phyloP scores from a whole-genome alignment of 805 yeast genomes.

The Komagataella pseudopastoris region DNA sequence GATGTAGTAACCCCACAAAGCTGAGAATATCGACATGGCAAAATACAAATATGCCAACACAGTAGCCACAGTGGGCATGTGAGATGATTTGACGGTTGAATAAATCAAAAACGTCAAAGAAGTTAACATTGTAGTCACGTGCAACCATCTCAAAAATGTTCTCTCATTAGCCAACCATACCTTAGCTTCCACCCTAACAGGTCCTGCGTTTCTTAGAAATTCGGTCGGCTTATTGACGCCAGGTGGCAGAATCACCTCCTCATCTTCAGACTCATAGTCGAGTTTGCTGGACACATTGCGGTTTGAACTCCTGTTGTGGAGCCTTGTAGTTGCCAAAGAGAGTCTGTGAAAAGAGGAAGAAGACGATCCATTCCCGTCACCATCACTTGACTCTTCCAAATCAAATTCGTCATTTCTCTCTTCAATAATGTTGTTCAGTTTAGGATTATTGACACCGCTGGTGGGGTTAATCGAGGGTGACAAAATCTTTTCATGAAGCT shows the following conservation, averaged over 20 bases:
- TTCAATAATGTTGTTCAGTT: conserved; percentile 5
- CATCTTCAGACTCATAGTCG: conserved; percentile 65
- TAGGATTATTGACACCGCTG: background rate
- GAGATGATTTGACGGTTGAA: conserved; percentile 57
- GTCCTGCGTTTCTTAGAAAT: conserved; percentile 79
- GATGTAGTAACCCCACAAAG: conserved; percentile 79
- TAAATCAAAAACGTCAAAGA: conserved; percentile 77
- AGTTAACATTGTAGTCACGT: conserved; percentile 73
- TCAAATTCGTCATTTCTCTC: conserved; percentile 34
- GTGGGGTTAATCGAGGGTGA: background rate
- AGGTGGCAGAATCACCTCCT: conserved; percentile 73
- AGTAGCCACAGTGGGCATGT: conserved; percentile 50
- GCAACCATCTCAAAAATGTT: conserved; percentile 92
- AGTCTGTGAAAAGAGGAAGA: conserved; percentile 2
- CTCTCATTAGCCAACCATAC: conserved; percentile 98
- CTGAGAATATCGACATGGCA: conserved; percentile 67
- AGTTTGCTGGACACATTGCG: conserved; percentile 14
- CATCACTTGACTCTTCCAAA: conserved; percentile 42
- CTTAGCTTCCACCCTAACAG: conserved; percentile 89
- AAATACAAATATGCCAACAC: conserved; percentile 70
- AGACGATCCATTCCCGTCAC: conserved; percentile 8
- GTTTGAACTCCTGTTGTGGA: conserved; percentile 7
- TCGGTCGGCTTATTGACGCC: conserved; percentile 78
- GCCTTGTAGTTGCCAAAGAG: conserved; percentile 6
- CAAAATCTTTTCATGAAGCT: background rate